Conservation (phyloP, 345 rosid species). For the Bruguiera gymnorhiza region DNA sequence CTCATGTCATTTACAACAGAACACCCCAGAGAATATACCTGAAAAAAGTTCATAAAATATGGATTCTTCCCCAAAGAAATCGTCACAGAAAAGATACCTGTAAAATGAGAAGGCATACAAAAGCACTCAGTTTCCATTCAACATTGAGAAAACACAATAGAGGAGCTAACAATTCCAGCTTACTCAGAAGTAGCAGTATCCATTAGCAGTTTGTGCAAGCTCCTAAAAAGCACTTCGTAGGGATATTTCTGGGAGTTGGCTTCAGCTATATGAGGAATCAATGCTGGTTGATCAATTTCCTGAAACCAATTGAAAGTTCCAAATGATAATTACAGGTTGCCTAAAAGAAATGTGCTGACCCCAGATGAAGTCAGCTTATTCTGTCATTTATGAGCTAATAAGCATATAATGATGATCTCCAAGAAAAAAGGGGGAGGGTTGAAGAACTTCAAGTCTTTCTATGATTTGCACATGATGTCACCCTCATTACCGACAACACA, state of each 20-base stretch:
- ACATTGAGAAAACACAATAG: slow-evolving; percentile 13
- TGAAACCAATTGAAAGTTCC: slow-evolving; percentile 31
- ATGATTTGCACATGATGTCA: too few species aligned
- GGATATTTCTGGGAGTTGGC: slow-evolving; percentile 93
- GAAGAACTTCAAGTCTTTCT: too few species aligned
- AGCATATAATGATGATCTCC: background rate
- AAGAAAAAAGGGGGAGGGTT: too few species aligned
- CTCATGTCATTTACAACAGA: background rate
- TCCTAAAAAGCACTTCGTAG: slow-evolving; percentile 94
- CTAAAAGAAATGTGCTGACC: slow-evolving; percentile 1
- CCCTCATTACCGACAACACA: too few species aligned
- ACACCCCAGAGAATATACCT: slow-evolving; percentile 41
- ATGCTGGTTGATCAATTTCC: slow-evolving; percentile 97
- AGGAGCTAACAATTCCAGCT: slow-evolving; percentile 26
- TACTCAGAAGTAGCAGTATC: slow-evolving; percentile 99
- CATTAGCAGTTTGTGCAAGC: slow-evolving; percentile 92
- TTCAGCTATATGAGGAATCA: slow-evolving; percentile 99
- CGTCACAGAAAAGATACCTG: slow-evolving; percentile 94
- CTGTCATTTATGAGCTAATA: background rate
- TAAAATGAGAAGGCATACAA: slow-evolving; percentile 12
- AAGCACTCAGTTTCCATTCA: slow-evolving; percentile 1
- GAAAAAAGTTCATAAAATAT: slow-evolving; percentile 82
- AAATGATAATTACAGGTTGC: slow-evolving; percentile 9
- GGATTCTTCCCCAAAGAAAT: slow-evolving; percentile 94
- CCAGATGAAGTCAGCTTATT: background rate